Evolutionary conservation across 1,284 basidiomycete genomes (phyloP), one percentile per base, ranked within the genome.

Genomic region (Lentinula novae-zelandiae): DNA sequence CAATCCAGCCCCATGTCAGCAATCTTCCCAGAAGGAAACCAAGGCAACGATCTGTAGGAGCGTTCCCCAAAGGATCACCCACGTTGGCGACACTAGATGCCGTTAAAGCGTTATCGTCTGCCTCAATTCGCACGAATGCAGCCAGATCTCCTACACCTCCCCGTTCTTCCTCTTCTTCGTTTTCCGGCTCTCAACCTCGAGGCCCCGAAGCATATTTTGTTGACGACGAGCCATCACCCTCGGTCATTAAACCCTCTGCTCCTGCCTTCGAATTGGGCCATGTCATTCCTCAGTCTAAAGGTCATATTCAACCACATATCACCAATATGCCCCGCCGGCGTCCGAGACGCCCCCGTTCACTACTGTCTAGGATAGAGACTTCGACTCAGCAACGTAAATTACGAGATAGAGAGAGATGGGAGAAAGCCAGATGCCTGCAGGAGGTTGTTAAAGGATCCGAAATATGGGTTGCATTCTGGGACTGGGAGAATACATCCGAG

Each of bases 1-100:
- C 58, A n/a, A 53, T 63, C 17, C 62, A 63, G 33, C 62, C 62
- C 46, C 62, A 63, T 50, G 40, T 60, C 27, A 63, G 49, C 31
- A 63, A 63, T 49, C 55, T 63, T 34, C 62, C 62, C 15, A 53
- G 62, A 20, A 38, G 62, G 15, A 57, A 54, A 55, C 53, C 40
- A 12, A n/a, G 39, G n/a, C 53, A 34, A 8, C 46, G 12, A 5
- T 10, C 17, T 40, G 52, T 20, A 40, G 40, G 13, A 39, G 12
- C 7, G 10, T 7, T 22, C 2, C 13, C 40, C 22, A 20, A 13
- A 9, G n/a, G 12, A 27, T 15, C 27, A 33, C 44, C 38, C 38
- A 39, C 9, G 38, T 17, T 15, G 48, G 13, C 5, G 15, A 49
- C 12, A 31, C 50, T 13, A 22, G 36, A 39, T 38, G 17, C 52